Conservation (phyloP, 306 rosid genomes). For the Vigna radiata region DNA sequence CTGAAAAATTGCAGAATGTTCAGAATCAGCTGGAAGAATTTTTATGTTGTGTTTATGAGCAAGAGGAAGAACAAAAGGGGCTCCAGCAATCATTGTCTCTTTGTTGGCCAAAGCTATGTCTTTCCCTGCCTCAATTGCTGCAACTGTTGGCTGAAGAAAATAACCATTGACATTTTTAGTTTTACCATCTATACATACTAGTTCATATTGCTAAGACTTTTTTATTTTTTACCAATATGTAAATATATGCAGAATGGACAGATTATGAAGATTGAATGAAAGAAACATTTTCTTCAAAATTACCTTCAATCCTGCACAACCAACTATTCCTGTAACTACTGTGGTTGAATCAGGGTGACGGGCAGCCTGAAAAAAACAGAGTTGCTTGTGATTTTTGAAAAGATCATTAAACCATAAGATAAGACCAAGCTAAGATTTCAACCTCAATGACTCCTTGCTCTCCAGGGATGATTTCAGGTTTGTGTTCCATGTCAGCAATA, state of each 20-base stretch:
- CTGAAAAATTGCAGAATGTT: slow-evolving; percentile 99
- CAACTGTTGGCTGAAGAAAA: slow-evolving; percentile 88
- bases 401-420: too few relatives aligned
- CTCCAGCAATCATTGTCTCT: slow-evolving; percentile 98
- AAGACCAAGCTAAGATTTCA: background rate
- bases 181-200: background rate
- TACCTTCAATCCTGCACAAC: slow-evolving; percentile 99
- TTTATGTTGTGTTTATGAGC: slow-evolving; percentile 91
- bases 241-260: slow-evolving; percentile 3
- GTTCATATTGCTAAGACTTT: slow-evolving; percentile 14
- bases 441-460: slow-evolving; percentile 98
- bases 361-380: slow-evolving; percentile 66
- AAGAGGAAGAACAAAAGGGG: slow-evolving; percentile 98
- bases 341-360: slow-evolving; percentile 95
- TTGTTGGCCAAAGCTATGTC: slow-evolving; percentile 99
- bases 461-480: slow-evolving; percentile 97
- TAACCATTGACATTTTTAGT: background rate
- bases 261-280: background rate
- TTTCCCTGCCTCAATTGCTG: slow-evolving; percentile 98
- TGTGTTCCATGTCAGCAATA: slow-evolving; percentile 72
- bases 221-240: background rate
- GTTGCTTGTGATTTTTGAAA: too few relatives aligned
- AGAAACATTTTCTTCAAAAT: background rate
- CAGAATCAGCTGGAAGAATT: slow-evolving; percentile 99
- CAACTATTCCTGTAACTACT: slow-evolving; percentile 96